Base-by-base conservation (phyloP, 2,329 filamentous ascomycete species). In the Colletotrichum phormii region DNA sequence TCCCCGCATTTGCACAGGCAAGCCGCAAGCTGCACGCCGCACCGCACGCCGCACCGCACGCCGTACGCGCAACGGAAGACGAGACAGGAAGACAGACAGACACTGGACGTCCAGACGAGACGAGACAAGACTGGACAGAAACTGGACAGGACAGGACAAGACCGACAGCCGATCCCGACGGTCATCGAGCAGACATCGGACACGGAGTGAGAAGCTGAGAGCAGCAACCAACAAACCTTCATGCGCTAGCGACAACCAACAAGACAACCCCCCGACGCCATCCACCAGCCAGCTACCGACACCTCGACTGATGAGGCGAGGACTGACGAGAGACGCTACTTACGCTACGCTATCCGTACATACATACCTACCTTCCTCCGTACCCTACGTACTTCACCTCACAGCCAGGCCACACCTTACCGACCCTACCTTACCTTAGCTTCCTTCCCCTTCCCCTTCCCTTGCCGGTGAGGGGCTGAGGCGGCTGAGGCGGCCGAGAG, bases 381-480 rank as follows among this genome's bases (percentile, higher is more conserved):
- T 31, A 8, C 15, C 53, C 26, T 55, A 31, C 26, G 42, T 63
- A 53, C 60, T 29, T 22, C 42, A 49, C 42, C 29, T 58, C 54
- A 33, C 54, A 33, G 18, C 60, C 18, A 31, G 60, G 1, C 42
- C 60, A 53, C 51, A 46, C 65, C 53, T 53, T 59, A 53, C 53
- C 59, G 37, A 72, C 54, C 65, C 60, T 55, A 61, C 60, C 60
- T 42, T 13, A 15, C 37, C 53, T 55, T 64, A 70, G 70, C 60
- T 70, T 61, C 66, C 29, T 55, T n/a, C 35, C 13, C 13, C 11
- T 15, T 35, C 4, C n/a, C 33, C 51, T 55, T 18, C 54, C 70
- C 60, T 72, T 61, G 66, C 60, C 35, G 26, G 66, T 70, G 70
- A 72, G 70, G 54, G 70, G 70, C 70, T 65, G 54, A 59, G 53